These are phyloP conservation scores for Gynochthodes officinalis DNA, from an alignment of 257 asterid genomes.

Conservation along the genomic window DNA sequence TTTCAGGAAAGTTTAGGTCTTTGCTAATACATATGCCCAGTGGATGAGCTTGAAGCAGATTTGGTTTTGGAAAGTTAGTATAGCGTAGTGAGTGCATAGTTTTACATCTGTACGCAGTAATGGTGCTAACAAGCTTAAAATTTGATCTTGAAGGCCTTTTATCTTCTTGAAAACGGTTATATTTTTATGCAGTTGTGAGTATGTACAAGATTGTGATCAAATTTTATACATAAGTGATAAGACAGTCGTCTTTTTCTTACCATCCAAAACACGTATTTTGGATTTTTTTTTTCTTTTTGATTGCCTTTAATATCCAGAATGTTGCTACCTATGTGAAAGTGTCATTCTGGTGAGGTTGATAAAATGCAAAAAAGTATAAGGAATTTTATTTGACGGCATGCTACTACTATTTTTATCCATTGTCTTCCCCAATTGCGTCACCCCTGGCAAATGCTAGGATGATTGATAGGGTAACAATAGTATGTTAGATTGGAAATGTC, in stretches of 20 bases:
- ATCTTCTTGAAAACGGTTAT: neutral
- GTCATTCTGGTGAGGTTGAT: neutral
- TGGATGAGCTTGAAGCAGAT: neutral
- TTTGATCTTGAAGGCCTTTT: neutral
- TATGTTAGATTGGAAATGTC: neutral
- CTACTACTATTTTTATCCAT: too few species aligned
- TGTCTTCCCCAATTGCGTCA: too few species aligned
- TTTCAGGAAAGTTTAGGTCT: neutral
- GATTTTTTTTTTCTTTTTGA: neutral
- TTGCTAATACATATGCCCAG: too few species aligned
- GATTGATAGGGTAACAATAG: neutral
- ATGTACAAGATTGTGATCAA: neutral
- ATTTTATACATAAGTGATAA: neutral
- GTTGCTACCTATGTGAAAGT: neutral
- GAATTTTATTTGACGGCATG: too few species aligned
- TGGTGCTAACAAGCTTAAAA: neutral
- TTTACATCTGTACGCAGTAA: neutral
- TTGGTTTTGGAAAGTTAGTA: neutral
- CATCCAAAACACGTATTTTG: neutral
- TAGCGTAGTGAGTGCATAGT: slow-evolving; percentile 2
- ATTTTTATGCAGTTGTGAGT: too few species aligned
- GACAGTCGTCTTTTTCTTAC: neutral
- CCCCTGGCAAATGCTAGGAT: neutral
- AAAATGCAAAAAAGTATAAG: neutral
- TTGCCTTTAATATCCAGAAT: neutral